Evolutionary conservation across 2,329 filamentous ascomycete species (phyloP), one percentile per base, ranked within the genome.

Genomic region (Lecanicillium sp.): DNA sequence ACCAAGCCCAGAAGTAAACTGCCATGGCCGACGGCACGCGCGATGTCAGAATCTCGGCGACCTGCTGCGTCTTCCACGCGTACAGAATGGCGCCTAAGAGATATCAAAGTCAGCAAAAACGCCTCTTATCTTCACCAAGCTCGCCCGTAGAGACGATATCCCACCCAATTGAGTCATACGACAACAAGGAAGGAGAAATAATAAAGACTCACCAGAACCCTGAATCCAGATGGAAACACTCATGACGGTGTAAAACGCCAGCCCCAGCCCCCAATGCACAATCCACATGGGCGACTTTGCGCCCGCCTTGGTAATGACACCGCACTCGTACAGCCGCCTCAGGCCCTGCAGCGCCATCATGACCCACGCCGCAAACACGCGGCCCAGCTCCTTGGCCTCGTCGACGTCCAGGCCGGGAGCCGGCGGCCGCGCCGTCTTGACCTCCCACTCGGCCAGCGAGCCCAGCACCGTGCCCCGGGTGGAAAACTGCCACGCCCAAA

Each of bases 191-290:
- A 33, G 17, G 6, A 20, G 28, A 19, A 15, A 39, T 17, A 36
- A 34, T 29, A 29, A 43, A 28, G n/a, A 60, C 73, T 54, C 68
- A 88, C 86, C 63, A 36, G 79, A 77, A 37, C 81, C 85, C 59
- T 97, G 87, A 43, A 94, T 72, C 89, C 89, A 96, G 25, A 95
- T 67, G 4, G 85, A 76, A 33, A 94, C 55, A 39, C 80, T 80
- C 51, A 86, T 83, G 42, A 69, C 69, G 5, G 80, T 53, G 60
- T 98, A 98, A 60, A 86, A 97, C 9, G 65, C 61, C 36, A 92
- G 60, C 1, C 88, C 92, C 29, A 96, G 58, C 13, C 82, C 46
- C 81, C 87, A 97, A 56, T 95, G 85, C 13, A 81, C 75, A 45
- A 89, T 62, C 78, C 82, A 88, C 90, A 98, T 98, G 40, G 68